These are phyloP conservation scores for Nigrospora sphaerica DNA, from an alignment of 2,329 filamentous ascomycete genomes.

Conservation along the genomic window DNA sequence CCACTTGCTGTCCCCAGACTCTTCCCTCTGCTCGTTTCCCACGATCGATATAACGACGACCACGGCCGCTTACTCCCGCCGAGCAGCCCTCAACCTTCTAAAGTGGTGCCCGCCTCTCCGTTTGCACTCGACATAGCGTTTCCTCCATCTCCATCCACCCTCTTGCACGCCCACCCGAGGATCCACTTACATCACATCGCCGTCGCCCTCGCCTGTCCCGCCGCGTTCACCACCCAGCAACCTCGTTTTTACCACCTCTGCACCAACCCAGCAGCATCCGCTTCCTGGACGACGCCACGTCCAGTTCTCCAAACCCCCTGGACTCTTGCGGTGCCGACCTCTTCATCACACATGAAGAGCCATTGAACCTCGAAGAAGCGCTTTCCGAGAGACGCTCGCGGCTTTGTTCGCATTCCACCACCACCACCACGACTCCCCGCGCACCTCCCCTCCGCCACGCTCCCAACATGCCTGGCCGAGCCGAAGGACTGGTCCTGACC, in stretches of 20 bases:
- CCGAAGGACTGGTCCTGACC: conserved; percentile 80
- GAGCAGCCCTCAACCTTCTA: conserved; percentile 6
- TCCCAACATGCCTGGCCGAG: conserved; percentile 68
- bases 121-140: no score
- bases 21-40: background rate
- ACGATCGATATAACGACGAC: background rate
- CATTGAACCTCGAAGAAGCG: conserved; percentile 1
- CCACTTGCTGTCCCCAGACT: conserved; percentile 14
- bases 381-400: conserved; percentile 1
- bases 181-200: background rate
- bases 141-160: no score
- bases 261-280: background rate
- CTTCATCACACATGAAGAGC: background rate
- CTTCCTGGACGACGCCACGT: background rate
- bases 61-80: background rate
- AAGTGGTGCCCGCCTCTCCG: no score
- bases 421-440: conserved; percentile 10
- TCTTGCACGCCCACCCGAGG: background rate
- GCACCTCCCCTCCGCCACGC: conserved; percentile 11
- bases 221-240: no score
- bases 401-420: background rate
- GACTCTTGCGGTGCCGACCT: conserved; percentile 2
- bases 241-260: background rate
- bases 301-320: background rate
- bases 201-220: no score